These are phyloP conservation scores for Micractinium sp. DNA, from an alignment of 139 green algal genomes.

Conservation along the genomic window DNA sequence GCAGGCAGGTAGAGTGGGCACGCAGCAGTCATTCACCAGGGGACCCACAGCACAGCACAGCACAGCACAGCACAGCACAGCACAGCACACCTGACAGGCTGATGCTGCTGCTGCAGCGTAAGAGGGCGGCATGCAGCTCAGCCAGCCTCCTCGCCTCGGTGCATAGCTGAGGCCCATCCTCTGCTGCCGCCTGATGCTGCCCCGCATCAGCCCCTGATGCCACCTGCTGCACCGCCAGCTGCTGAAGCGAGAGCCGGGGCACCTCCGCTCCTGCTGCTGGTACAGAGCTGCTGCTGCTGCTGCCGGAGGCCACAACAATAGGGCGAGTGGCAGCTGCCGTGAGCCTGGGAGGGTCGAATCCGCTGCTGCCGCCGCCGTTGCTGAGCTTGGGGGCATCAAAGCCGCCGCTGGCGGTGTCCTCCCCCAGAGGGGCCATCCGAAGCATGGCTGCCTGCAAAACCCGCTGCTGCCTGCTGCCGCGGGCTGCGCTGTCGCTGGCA, in stretches of 20 bases:
- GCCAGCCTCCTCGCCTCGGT: neutral
- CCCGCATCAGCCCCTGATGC: neutral
- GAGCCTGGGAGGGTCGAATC: neutral
- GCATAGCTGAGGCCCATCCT: neutral
- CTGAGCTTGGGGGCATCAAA: conserved; percentile 3
- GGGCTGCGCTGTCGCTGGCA: neutral
- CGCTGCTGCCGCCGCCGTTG: neutral
- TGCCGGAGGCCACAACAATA: neutral
- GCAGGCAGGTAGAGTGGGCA: no score
- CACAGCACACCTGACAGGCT: conserved; percentile 14
- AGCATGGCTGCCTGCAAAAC: neutral
- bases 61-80: neutral
- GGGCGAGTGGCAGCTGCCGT: neutral
- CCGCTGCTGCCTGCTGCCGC: neutral
- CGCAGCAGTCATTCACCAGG: neutral
- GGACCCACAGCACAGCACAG: neutral
- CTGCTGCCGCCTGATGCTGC: neutral
- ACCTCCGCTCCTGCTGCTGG: neutral
- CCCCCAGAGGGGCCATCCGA: neutral
- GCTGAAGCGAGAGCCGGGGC: neutral
- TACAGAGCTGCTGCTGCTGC: neutral
- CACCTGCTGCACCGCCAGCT: neutral
- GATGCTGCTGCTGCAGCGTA: conserved; percentile 22
- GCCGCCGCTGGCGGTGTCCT: neutral
- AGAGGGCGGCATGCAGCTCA: conserved; percentile 18